These are phyloP conservation scores for Pyrenophora tritici-repentis DNA, from an alignment of 2,329 filamentous ascomycete species.

Conservation along the genomic window DNA sequence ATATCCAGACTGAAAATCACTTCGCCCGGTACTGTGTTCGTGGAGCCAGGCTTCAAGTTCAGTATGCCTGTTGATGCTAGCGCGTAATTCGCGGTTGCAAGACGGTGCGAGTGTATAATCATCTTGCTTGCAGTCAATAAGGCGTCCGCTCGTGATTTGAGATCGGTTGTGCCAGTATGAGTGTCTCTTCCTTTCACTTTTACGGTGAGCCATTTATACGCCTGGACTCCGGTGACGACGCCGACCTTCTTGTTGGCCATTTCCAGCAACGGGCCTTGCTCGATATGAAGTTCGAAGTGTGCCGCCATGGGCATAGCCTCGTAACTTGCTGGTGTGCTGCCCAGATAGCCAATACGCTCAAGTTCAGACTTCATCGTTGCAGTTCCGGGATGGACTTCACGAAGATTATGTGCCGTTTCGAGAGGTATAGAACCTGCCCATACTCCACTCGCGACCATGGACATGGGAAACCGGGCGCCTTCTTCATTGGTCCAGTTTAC, in stretches of 20 bases:
- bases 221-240: slow-evolving; percentile 73
- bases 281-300: slow-evolving; percentile 84
- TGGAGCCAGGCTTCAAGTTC: slow-evolving; percentile 67
- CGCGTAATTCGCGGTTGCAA: slow-evolving; percentile 64
- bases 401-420: slow-evolving; percentile 62
- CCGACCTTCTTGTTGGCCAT: slow-evolving; percentile 66
- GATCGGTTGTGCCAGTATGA: slow-evolving; percentile 76
- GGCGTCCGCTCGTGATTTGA: slow-evolving; percentile 69
- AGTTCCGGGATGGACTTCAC: slow-evolving; percentile 64
- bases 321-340: slow-evolving; percentile 61
- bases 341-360: slow-evolving; percentile 72
- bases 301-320: slow-evolving; percentile 69
- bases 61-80: slow-evolving; percentile 74
- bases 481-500: slow-evolving; percentile 87
- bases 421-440: slow-evolving; percentile 73
- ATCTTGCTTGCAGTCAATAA: slow-evolving; percentile 69
- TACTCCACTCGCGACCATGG: slow-evolving; percentile 75
- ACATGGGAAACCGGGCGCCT: slow-evolving; percentile 77
- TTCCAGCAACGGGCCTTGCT: slow-evolving; percentile 79
- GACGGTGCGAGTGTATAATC: slow-evolving; percentile 68
- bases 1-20: slow-evolving; percentile 73
- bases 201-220: slow-evolving; percentile 74
- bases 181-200: slow-evolving; percentile 69
- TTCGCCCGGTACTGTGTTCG: slow-evolving; percentile 73
- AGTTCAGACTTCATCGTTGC: slow-evolving; percentile 72